Evolutionary conservation across 192 early-diverging fungal species (phyloP), one percentile per base, ranked within the genome.

Genomic region (Rhizophagus sp.): DNA sequence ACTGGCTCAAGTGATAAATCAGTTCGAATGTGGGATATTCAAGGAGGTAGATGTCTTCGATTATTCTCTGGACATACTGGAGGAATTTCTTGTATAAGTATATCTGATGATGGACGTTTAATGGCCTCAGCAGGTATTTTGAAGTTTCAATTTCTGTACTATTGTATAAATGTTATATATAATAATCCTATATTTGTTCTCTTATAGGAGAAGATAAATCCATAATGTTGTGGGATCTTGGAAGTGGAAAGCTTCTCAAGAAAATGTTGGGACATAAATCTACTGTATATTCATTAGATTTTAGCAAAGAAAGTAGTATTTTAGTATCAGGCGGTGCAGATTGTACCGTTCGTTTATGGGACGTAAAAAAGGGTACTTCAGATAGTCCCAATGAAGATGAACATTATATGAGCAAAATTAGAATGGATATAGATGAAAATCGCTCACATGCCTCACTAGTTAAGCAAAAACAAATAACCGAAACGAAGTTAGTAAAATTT

Each of bases 1-100:
- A 98, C 98, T 12, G 98, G 96, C 6, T 97, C 95, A 2, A 91
- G 90, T 80, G 98, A 99, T 85, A 89, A 91, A 66, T 94, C 96
- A 10, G 90, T 90, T 41, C 90, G 98, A 33, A 83, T 99, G 71
- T 99, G 97, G 97, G 95, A 97, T 85, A 88, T 98, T 69, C 96
- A 98, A 84, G 87, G 89, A 72, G 98, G 98, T 47, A 86, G 87
- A 39, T 94, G 94, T 76, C 95, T 98, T 39, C 92, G 98, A 47
- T 89, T 99, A 17, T 94, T 99, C 81, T 93, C 94, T 0, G 94
- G 94, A 6, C 97, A 99, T 83, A 88, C 86, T 7, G 97, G 93
- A 1, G 87, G 95, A 2, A 90, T 99, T 33, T 91, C 93, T 27
- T 84, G 95, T 0, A 87, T 98, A 70, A 95, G 97, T 8, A 85